Evolutionary conservation across 768 basidiomycete genomes (phyloP).

Genomic region (Podaxis sp.): DNA sequence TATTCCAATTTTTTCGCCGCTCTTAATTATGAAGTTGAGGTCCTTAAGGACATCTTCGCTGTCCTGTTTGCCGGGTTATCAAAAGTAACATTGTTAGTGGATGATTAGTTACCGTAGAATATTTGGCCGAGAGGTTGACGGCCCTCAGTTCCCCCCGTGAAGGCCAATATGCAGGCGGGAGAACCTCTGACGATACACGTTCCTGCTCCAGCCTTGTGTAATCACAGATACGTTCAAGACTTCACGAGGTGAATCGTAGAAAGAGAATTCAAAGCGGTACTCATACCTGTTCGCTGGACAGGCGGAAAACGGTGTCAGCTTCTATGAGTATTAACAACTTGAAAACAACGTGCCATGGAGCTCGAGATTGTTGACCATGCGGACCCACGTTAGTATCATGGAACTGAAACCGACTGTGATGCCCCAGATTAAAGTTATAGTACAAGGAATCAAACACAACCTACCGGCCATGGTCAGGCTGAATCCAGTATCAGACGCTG

Average conservation of each 20-base stretch:
- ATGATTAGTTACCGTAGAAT: slow-evolving; percentile 34
- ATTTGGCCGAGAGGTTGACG: slow-evolving; percentile 54
- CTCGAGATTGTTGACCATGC: slow-evolving; percentile 44
- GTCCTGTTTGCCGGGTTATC: slow-evolving; percentile 22
- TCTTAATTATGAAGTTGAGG: slow-evolving; percentile 49
- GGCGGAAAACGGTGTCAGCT: too few species aligned
- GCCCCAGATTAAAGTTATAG: not conserved
- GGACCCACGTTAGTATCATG: slow-evolving; percentile 51
- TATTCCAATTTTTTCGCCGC: slow-evolving; percentile 49
- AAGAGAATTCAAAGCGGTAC: not conserved
- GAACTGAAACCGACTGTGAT: slow-evolving; percentile 49
- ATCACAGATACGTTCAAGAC: slow-evolving; percentile 69
- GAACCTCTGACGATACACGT: slow-evolving; percentile 35
- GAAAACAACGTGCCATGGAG: slow-evolving; percentile 34
- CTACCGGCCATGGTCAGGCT: slow-evolving; percentile 52
- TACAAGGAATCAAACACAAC: slow-evolving; percentile 11
- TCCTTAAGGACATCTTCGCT: slow-evolving; percentile 58
- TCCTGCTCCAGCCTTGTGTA: slow-evolving; percentile 65
- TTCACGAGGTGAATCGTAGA: slow-evolving; percentile 14
- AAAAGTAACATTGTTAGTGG: not conserved
- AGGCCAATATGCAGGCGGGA: slow-evolving; percentile 70
- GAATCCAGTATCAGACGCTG: slow-evolving; percentile 49
- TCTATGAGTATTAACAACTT: not conserved
- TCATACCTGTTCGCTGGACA: slow-evolving; percentile 25
- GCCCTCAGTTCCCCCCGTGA: slow-evolving; percentile 53